phyloP scores from a whole-genome alignment of 495 filamentous ascomycete genomes.

The Margaritispora aquatica region DNA sequence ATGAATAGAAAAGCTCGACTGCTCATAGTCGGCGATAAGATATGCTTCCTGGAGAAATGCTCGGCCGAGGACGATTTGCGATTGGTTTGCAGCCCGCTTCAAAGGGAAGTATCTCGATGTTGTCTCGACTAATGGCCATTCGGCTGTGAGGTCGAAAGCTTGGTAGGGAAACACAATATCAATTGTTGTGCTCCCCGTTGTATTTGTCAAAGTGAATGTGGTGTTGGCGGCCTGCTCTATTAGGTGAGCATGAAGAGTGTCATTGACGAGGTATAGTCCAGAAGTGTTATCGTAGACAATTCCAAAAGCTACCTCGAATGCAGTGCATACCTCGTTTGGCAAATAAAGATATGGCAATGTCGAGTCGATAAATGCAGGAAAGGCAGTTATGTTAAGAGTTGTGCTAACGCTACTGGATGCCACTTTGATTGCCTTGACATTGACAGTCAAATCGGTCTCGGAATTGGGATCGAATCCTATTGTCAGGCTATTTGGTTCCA shows the following conservation, averaged over 20 bases:
- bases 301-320: constrained; percentile 47
- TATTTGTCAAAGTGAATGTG: constrained; percentile 33
- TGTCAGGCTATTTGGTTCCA: constrained; percentile 37
- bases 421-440: constrained; percentile 37
- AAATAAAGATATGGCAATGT: constrained; percentile 49
- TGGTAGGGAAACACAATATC: constrained; percentile 47
- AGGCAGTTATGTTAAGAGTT: background rate
- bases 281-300: constrained; percentile 37
- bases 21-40: constrained; percentile 4
- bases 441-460: constrained; percentile 42
- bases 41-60: constrained; percentile 54
- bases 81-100: constrained; percentile 39
- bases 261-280: constrained; percentile 46
- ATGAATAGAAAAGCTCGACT: constrained; percentile 1
- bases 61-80: constrained; percentile 48
- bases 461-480: constrained; percentile 39
- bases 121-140: constrained; percentile 29
- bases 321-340: constrained; percentile 41
- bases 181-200: constrained; percentile 28
- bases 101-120: constrained; percentile 46
- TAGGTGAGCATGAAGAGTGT: constrained; percentile 34
- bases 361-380: constrained; percentile 43
- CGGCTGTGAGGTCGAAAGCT: constrained; percentile 42
- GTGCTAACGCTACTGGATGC: constrained; percentile 14
- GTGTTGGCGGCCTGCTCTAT: constrained; percentile 39